These are phyloP conservation scores for Thelephora ganbajun DNA, from an alignment of 768 basidiomycete genomes.

Conservation along the genomic window DNA sequence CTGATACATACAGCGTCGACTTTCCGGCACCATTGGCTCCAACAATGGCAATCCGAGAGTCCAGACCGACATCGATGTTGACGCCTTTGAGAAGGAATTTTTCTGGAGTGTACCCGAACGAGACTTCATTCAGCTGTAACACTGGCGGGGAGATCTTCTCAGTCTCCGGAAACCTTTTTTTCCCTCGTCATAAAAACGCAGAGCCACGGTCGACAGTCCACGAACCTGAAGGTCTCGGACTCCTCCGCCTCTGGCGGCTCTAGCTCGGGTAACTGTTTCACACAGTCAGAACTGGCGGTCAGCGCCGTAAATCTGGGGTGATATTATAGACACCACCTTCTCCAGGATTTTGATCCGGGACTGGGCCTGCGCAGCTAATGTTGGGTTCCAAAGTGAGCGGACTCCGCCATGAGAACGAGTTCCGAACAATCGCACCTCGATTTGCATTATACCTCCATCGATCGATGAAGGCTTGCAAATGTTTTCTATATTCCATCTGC, in stretches of 20 bases:
- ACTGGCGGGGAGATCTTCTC: conserved; percentile 97
- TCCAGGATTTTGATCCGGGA: conserved; percentile 59
- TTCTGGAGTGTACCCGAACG: conserved; percentile 75
- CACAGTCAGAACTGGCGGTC: not conserved
- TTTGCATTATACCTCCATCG: conserved; percentile 98
- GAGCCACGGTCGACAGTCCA: not conserved
- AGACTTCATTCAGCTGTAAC: conserved; percentile 81
- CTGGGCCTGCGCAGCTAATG: conserved; percentile 73
- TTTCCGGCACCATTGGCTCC: conserved; percentile 96
- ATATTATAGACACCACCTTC: conserved; percentile 31
- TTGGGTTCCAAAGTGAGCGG: not conserved
- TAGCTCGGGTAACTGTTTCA: conserved; percentile 68
- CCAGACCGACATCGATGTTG: conserved; percentile 88
- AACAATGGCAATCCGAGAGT: conserved; percentile 89
- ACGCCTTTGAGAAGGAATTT: conserved; percentile 64
- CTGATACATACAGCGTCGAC: conserved; percentile 62
- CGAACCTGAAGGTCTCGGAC: conserved; percentile 80
- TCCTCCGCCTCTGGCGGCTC: conserved; percentile 90
- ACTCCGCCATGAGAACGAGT: too few species aligned
- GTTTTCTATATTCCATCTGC: conserved; percentile 89
- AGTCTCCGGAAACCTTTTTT: conserved; percentile 78
- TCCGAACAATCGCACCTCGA: conserved; percentile 37
- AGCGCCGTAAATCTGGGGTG: not conserved
- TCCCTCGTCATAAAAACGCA: not conserved
- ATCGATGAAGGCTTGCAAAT: conserved; percentile 96